Evolutionary conservation across 148 eudicot genomes (phyloP).

Genomic region (Camellia sinensis): DNA sequence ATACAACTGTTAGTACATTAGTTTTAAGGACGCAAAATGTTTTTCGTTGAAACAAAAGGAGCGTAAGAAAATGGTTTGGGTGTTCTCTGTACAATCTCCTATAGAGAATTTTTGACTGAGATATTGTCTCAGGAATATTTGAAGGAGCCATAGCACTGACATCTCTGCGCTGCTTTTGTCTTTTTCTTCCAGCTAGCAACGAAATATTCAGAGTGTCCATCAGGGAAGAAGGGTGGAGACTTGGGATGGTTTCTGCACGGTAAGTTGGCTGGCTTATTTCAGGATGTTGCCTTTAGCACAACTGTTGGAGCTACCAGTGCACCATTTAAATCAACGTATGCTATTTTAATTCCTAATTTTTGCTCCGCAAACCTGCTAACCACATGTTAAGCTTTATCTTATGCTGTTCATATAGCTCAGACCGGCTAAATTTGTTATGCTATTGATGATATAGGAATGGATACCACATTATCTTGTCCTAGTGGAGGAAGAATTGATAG

Average conservation of each 20-base stretch:
- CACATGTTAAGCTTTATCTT: background rate
- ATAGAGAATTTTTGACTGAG: background rate
- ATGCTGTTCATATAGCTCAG: background rate
- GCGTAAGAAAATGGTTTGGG: background rate
- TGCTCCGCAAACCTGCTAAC: background rate
- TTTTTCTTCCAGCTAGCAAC: conserved; percentile 70
- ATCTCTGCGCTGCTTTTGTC: background rate
- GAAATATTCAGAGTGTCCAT: conserved; percentile 93
- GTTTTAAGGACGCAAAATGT: too few relatives aligned
- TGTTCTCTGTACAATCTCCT: background rate
- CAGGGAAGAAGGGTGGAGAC: conserved; percentile 97
- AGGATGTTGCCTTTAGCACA: conserved; percentile 95
- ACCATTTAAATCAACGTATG: conserved; percentile 93
- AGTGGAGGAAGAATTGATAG: conserved; percentile 68
- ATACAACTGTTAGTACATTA: too few relatives aligned
- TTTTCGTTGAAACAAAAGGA: too few relatives aligned
- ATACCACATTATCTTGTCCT: conserved; percentile 74
- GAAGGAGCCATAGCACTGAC: background rate
- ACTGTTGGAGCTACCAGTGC: conserved; percentile 87
- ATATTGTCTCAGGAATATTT: background rate
- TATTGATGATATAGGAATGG: conserved; percentile 62
- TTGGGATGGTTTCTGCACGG: conserved; percentile 99
- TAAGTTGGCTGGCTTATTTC: conserved; percentile 99
- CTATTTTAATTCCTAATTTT: conserved; percentile 9
- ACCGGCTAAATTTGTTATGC: conserved; percentile 4